Evolutionary conservation across 164 flowering plant species (phyloP), one percentile per base, ranked within the genome.

Genomic region (Buxus sempervirens): DNA sequence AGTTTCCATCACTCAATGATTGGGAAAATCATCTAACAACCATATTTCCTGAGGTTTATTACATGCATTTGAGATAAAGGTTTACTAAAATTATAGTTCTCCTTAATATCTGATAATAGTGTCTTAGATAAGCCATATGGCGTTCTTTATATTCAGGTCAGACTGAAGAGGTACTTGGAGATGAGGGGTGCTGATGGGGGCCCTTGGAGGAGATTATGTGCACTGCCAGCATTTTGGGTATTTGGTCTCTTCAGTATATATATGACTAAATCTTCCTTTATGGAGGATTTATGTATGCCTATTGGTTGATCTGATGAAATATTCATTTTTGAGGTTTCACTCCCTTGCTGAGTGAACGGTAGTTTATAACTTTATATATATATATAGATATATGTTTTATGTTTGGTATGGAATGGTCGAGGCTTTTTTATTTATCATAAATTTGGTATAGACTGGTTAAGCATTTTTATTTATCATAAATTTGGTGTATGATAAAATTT

Each of bases 101-200:
- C 38, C 18, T 66, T 48, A 32, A 58, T 36, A 62, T 58, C 36
- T 60, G 36, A 49, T 42, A 2, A 24, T n/a, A 21, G 54, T 53
- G 49, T 60, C 68, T 68, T 15, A 51, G 18, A 26, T 53, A n/a
- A 41, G 15, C 21, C 55, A 5, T 61, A 1, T 4, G 36, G n/a
- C 63, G 14, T 5, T 68, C 26, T 49, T 66, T 67, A 24, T 51
- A 57, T 77, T 64, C 89, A 95, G 99, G 99, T 95, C 63, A 87
- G 99, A 76, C 79, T 95, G 78, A 95, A 95, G 82, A 84, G 98
- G 67, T 92, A 92, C 75, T 78, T 95, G 88, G 99, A 95, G 83
- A 93, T 95, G 99, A 87, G 99, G 75, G 99, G 98, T 70, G 98
- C 98, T 78, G 99, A 95, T 87, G 98, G 98, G 76, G 99, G 99